Evolutionary conservation across 176 grass and related monocot species (phyloP), one percentile per base, ranked within the genome.

Genomic region (Aegilops speltoides): DNA sequence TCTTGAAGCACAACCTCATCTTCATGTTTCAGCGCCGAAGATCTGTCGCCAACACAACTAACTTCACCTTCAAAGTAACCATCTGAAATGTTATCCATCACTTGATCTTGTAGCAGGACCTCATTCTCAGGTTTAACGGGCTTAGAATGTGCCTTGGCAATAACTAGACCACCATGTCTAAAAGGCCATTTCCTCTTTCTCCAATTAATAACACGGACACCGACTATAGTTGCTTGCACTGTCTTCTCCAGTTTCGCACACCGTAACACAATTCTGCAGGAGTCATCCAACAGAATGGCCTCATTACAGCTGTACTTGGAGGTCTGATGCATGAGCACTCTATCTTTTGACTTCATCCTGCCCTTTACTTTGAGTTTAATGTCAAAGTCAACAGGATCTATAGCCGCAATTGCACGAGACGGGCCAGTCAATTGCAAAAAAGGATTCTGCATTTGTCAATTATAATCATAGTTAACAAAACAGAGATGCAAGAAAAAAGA

Each of bases 301-400:
- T 37, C 33, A 28, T 67, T 17, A 71, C 34, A 10, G 20, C 34
- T 71, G 4, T 72, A 72, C 19, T 12, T 22, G 8, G 23, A 72
- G 36, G 68, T 72, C 7, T 40, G 34, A 17, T 8, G 36, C 36
- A 72, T 41, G 10, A 72, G 34, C 34, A 72, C 19, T 13, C 15
- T 38, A 72, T 72, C 68, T 10, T 41, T 3, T 40, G 68, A 72
- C 31, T 40, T 71, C 11, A 3, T 40, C 2, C 20, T 72, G 34
- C 68, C 68, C 69, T 73, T 73, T 73, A 73, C 37, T 73, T 43
- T 73, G 4, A 73, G 69, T 73, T 73, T 8, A 10, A 73, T 43
- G 5, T 24, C 37, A 6, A 73, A 41, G 2, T 41, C 11, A 14
- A 73, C 69, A 25, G 36, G 37, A n/a, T 73, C 37, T 14, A 22